Evolutionary conservation across 805 yeast species (phyloP), one percentile per base, ranked within the genome.

Genomic region (Phaffomyces opuntiae): DNA sequence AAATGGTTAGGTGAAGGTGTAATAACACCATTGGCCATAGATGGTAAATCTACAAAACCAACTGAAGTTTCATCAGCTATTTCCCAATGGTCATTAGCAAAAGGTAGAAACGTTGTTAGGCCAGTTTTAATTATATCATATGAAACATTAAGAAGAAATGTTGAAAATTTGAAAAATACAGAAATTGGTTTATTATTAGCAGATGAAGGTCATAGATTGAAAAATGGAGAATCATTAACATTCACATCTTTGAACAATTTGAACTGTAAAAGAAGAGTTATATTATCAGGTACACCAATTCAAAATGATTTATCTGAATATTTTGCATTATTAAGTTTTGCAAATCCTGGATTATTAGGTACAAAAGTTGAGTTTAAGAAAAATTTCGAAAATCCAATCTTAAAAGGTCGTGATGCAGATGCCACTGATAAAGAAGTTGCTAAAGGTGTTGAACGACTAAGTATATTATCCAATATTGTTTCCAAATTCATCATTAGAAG

Each of bases 1-100:
- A 91, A 91, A 64, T 91, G 99, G 99, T 71, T 91, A 19, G 99
- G 99, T 0, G 85, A 83, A 53, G 96, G 93, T n/a, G 79, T 86
- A 0, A 60, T 91, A 8, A 81, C 93, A 2, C 93, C 97, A 0
- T 68, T 93, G 44, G 96, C 97, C 0, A 81, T 87, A 13, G 98
- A 93, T 61, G 99, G 99, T 11, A 90, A 89, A 59, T 72, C 81
- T 35, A 83, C 86, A 9, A 86, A 87, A 52, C 70, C 83, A 4
- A 65, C 75, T 1, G 90, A 86, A 17, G 76, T 91, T 12, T 79
- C 81, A 1, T 73, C 72, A 16, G 82, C 87, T 1, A 68, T 91
- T 25, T 75, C 73, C 48, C 80, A 78, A 46, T 91, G 99, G 99
- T 88, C 95, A 0, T 73, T 77, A 19, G 96, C 96, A 0, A 73